Evolutionary conservation across 768 basidiomycete species (phyloP).

Genomic region (Rhizopogon vesiculosus): DNA sequence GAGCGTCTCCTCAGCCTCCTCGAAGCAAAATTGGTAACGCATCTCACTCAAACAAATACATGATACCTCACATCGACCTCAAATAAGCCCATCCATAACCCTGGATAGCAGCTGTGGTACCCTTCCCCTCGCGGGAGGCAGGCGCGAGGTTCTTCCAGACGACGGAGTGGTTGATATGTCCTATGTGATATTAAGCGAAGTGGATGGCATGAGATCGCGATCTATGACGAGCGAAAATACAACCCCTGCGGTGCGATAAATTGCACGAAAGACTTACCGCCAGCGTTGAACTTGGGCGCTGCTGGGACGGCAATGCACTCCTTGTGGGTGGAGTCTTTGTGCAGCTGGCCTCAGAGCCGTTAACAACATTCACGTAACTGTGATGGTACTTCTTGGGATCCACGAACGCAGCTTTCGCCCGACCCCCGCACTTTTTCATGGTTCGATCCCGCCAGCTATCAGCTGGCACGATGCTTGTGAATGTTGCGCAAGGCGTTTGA

Average conservation of each 20-base stretch:
- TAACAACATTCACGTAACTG: conserved; percentile 89
- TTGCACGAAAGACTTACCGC: conserved; percentile 50
- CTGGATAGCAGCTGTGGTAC: conserved; percentile 76
- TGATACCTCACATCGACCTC: conserved; percentile 37
- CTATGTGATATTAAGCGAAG: conserved; percentile 26
- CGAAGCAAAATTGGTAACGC: conserved; percentile 34
- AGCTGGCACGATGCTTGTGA: too few relatives aligned
- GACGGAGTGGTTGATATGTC: conserved; percentile 91
- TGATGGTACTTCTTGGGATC: conserved; percentile 89
- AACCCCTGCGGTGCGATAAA: neutral
- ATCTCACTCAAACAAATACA: too few relatives aligned
- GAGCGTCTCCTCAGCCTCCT: too few relatives aligned
- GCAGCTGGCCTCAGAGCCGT: conserved; percentile 80
- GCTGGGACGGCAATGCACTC: conserved; percentile 84
- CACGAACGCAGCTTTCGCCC: too few relatives aligned
- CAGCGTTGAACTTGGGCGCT: conserved; percentile 94
- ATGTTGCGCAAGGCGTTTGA: too few relatives aligned
- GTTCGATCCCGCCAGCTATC: too few relatives aligned
- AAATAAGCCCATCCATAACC: conserved; percentile 78
- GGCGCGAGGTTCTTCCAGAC: conserved; percentile 96
- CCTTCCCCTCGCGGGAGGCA: conserved; percentile 44
- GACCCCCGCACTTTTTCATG: too few relatives aligned
- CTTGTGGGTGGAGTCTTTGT: conserved; percentile 62
- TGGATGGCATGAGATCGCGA: conserved; percentile 4
- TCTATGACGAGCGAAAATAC: conserved; percentile 9